Evolutionary conservation across 2,329 filamentous ascomycete species (phyloP).

Genomic region (Sclerotinia nivalis): DNA sequence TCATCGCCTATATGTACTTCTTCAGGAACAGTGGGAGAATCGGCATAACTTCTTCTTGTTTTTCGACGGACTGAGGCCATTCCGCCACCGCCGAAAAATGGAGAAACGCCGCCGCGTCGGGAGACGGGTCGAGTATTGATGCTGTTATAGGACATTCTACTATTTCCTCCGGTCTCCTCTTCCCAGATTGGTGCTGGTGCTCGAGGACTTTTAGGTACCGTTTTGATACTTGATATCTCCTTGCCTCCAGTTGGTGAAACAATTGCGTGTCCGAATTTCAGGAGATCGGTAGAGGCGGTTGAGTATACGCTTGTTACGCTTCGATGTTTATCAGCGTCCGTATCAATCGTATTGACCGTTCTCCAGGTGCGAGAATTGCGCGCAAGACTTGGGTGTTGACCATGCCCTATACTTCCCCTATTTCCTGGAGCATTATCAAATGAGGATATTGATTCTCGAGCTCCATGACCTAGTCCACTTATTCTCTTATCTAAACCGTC

Average conservation of each 20-base stretch:
- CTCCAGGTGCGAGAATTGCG: conserved; percentile 36
- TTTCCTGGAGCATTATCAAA: conserved; percentile 22
- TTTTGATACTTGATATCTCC: conserved; percentile 23
- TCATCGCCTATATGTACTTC: conserved; percentile 29
- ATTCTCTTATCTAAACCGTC: conserved; percentile 22
- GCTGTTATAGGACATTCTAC: conserved; percentile 22
- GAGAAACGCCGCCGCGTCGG: conserved; percentile 34
- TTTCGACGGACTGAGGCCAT: conserved; percentile 25
- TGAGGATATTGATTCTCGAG: conserved; percentile 29
- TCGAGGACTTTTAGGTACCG: conserved; percentile 27
- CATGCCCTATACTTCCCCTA: conserved; percentile 35
- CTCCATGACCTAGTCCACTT: conserved; percentile 35
- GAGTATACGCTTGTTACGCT: conserved; percentile 29
- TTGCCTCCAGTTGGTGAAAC: conserved; percentile 31
- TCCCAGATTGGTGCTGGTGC: conserved; percentile 16
- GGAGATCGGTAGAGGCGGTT: conserved; percentile 8
- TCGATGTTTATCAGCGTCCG: conserved; percentile 23
- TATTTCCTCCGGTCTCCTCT: conserved; percentile 17
- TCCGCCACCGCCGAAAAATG: conserved; percentile 36
- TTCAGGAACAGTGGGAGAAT: conserved; percentile 37
- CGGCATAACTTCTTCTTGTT: conserved; percentile 31
- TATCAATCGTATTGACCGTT: conserved; percentile 27
- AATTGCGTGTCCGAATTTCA: conserved; percentile 23
- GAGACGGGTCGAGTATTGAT: conserved; percentile 31
- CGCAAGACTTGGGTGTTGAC: conserved; percentile 24